These are phyloP conservation scores for Talaromyces sp. DNA, from an alignment of 2,329 filamentous ascomycete species.

Conservation along the genomic window DNA sequence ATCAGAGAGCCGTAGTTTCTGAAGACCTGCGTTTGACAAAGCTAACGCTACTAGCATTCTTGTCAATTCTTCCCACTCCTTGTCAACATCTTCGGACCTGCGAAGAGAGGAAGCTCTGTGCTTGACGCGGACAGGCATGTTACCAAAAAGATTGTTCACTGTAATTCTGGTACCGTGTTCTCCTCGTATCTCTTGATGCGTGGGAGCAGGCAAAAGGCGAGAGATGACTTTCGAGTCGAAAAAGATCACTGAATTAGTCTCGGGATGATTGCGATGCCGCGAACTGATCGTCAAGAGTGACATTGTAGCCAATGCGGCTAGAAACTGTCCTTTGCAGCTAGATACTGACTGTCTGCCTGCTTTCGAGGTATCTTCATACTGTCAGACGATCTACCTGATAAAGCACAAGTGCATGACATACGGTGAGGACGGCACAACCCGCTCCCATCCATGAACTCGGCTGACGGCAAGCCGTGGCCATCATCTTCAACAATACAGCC, in stretches of 20 bases:
- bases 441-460: constrained; percentile 69
- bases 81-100: constrained; percentile 54
- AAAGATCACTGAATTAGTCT: constrained; percentile 63
- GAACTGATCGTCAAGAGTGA: constrained; percentile 78
- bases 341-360: constrained; percentile 54
- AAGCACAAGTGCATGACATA: constrained; percentile 39
- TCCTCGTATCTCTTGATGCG: constrained; percentile 57
- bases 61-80: constrained; percentile 65
- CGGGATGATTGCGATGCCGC: constrained; percentile 52
- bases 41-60: constrained; percentile 62
- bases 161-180: constrained; percentile 72
- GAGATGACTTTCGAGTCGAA: constrained; percentile 68
- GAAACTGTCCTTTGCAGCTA: constrained; percentile 70
- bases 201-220: constrained; percentile 61
- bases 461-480: constrained; percentile 70
- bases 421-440: constrained; percentile 72
- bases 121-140: constrained; percentile 86
- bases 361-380: constrained; percentile 72
- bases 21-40: constrained; percentile 63
- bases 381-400: constrained; percentile 17
- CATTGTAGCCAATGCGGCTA: constrained; percentile 72
- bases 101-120: constrained; percentile 62
- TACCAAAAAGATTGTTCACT: constrained; percentile 81
- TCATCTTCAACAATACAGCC: constrained; percentile 81
- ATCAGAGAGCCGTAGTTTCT: constrained; percentile 62